phyloP scores from a whole-genome alignment of 176 grass and related monocot genomes.

The Thinopyrum elongatum region DNA sequence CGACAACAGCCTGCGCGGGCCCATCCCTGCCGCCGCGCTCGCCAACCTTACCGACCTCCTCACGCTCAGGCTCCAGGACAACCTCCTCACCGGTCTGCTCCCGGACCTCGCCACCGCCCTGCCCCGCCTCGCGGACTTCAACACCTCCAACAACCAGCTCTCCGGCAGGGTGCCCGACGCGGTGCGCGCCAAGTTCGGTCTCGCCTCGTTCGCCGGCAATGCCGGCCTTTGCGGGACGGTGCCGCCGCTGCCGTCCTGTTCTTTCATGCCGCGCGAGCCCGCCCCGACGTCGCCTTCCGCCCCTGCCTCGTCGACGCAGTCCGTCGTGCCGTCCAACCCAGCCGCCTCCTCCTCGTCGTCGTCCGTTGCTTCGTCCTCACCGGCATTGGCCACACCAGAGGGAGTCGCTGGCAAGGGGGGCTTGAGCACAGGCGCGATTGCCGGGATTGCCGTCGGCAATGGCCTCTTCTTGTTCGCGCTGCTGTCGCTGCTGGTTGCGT shows the following conservation, averaged over 20 bases:
- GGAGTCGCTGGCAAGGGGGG: constrained; percentile 19
- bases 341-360: constrained; percentile 42
- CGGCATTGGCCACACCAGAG: constrained; percentile 38
- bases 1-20: constrained; percentile 60
- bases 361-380: constrained; percentile 49
- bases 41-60: constrained; percentile 44
- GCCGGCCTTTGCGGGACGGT: constrained; percentile 39
- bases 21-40: constrained; percentile 42
- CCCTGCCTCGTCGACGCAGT: constrained; percentile 37
- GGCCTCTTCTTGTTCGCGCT: constrained; percentile 49
- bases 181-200: constrained; percentile 53
- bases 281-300: constrained; percentile 31
- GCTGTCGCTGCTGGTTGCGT: constrained; percentile 48
- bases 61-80: constrained; percentile 70
- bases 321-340: constrained; percentile 74
- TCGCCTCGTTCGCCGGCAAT: constrained; percentile 50
- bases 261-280: constrained; percentile 54
- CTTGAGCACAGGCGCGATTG: constrained; percentile 51
- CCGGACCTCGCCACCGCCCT: constrained; percentile 41
- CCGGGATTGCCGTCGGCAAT: constrained; percentile 57
- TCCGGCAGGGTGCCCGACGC: constrained; percentile 59
- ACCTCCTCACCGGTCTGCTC: constrained; percentile 60
- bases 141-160: constrained; percentile 78
- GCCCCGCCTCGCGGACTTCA: constrained; percentile 56
- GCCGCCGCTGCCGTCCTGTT: constrained; percentile 52